These are phyloP conservation scores for Mycena amicta DNA, from an alignment of 768 basidiomycete species.

Conservation along the genomic window DNA sequence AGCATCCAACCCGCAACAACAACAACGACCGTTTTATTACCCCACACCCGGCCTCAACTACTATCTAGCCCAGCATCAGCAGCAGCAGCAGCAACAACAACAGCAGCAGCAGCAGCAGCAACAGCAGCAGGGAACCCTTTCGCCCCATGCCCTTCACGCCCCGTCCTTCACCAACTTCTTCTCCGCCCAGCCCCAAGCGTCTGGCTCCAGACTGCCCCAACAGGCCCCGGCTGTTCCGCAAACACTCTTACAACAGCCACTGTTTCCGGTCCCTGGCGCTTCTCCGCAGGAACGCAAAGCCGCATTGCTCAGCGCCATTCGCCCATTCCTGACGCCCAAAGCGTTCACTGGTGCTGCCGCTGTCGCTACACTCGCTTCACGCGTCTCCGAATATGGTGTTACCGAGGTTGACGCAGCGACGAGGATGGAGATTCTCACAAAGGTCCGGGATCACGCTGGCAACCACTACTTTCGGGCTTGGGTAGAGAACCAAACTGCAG, in stretches of 20 bases:
- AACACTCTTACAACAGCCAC: constrained; percentile 6
- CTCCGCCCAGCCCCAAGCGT: constrained; percentile 26
- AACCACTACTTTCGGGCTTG: constrained; percentile 88
- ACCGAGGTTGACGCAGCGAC: constrained; percentile 64
- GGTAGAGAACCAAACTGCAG: constrained; percentile 73
- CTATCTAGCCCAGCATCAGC: constrained; percentile 35
- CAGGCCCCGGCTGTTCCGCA: constrained; percentile 25
- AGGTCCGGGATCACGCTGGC: constrained; percentile 80
- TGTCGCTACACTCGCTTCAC: constrained; percentile 60
- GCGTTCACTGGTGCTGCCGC: constrained; percentile 72
- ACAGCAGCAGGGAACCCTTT: constrained; percentile 62
- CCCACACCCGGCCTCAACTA: constrained; percentile 12
- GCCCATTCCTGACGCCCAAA: constrained; percentile 57
- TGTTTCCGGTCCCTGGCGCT: constrained; percentile 29
- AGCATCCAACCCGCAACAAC: constrained; percentile 34
- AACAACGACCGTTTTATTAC: constrained; percentile 31
- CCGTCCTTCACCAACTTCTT: constrained; percentile 45
- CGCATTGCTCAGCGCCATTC: constrained; percentile 53
- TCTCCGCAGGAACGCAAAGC: constrained; percentile 57
- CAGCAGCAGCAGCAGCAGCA: constrained; percentile 38
- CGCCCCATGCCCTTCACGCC: constrained; percentile 70
- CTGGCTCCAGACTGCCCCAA: constrained; percentile 24
- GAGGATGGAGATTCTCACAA: constrained; percentile 76
- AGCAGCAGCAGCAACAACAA: constrained; percentile 33
- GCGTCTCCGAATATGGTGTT: constrained; percentile 61